Conservation (phyloP, 306 rosid genomes). For the Vigna angularis region DNA sequence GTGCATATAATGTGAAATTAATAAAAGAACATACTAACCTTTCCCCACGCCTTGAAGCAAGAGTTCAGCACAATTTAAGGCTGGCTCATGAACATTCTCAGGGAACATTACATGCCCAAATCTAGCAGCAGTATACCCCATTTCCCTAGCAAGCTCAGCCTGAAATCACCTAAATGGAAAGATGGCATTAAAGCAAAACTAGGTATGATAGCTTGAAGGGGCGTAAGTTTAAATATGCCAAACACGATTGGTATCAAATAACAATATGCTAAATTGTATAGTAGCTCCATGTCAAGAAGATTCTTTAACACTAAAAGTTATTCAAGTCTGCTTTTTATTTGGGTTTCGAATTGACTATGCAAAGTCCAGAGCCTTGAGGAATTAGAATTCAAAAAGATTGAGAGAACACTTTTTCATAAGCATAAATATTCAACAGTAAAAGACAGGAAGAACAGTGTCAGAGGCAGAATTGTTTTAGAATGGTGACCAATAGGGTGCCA, state of each 20-base stretch:
- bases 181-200: conserved; percentile 57
- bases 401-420: conserved; percentile 25
- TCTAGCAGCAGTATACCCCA: conserved; percentile 93
- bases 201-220: conserved; percentile 43
- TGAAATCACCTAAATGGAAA: conserved; percentile 83
- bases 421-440: conserved; percentile 35
- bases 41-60: conserved; percentile 92
- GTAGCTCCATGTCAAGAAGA: conserved; percentile 13
- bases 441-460: conserved; percentile 8
- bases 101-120: conserved; percentile 99
- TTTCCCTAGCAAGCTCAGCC: conserved; percentile 95
- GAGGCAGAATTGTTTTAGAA: too few species aligned
- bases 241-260: conserved; percentile 27
- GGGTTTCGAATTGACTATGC: conserved; percentile 4
- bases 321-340: conserved; percentile 5
- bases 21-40: conserved; percentile 53
- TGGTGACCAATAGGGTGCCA: too few species aligned
- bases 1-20: conserved; percentile 14
- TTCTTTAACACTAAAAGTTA: conserved; percentile 8
- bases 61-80: conserved; percentile 86
- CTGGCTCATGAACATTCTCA: conserved; percentile 94
- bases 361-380: neutral
- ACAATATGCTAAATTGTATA: neutral
- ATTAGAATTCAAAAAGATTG: neutral
- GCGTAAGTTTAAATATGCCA: conserved; percentile 36